Percentiles rank a stretch among this genome's conserved stretches.
phyloP scores from a whole-genome alignment of 1,284 basidiomycete species.

The Amylostereum areolatum region DNA sequence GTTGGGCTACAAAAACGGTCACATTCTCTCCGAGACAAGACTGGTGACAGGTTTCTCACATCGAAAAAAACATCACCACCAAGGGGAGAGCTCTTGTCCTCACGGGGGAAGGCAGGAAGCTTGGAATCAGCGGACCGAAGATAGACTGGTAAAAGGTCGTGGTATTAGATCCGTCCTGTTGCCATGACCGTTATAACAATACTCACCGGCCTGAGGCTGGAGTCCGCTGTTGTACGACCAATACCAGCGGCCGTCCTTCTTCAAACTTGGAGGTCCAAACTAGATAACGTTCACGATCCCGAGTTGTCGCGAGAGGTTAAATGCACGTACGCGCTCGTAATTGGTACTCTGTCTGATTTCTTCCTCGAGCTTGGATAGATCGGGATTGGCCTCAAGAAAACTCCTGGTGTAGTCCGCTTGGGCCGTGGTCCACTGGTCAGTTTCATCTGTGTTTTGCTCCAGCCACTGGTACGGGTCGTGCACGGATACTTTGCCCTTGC shows the following conservation, averaged over 20 bases:
- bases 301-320: neutral
- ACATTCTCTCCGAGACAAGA: neutral
- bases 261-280: constrained; percentile 57
- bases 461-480: constrained; percentile 74
- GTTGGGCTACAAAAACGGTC: constrained; percentile 45
- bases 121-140: constrained; percentile 55
- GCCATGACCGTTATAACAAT: neutral
- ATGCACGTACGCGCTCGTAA: constrained; percentile 54
- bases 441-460: constrained; percentile 55
- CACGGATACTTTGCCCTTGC: constrained; percentile 53
- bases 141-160: constrained; percentile 33
- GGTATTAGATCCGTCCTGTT: constrained; percentile 1
- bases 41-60: constrained; percentile 28
- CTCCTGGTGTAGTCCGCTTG: constrained; percentile 58
- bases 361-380: constrained; percentile 51
- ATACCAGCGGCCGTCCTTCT: constrained; percentile 69
- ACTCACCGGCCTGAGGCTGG: constrained; percentile 55
- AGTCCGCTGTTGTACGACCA: constrained; percentile 73
- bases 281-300: constrained; percentile 19
- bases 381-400: constrained; percentile 57
- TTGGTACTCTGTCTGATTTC: constrained; percentile 60
- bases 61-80: constrained; percentile 74
- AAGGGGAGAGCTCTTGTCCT: constrained; percentile 26
- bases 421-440: constrained; percentile 54
- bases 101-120: constrained; percentile 44